phyloP scores from a whole-genome alignment of 2,329 filamentous ascomycete species.

The Fusarium sp. region DNA sequence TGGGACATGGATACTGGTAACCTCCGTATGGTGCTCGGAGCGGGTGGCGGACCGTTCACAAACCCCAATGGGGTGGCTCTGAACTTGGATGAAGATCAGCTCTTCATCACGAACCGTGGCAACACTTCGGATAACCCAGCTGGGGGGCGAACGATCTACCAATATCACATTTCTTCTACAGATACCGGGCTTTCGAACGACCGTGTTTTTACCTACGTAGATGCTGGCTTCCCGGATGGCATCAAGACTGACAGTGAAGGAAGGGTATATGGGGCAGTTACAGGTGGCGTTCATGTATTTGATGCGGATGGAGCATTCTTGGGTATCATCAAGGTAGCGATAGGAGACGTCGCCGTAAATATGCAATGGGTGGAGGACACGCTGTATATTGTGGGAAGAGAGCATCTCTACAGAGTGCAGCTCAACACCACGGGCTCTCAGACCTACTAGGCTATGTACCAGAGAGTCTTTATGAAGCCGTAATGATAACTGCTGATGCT shows the following conservation, averaged over 20 bases:
- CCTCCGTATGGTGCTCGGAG: slow-evolving; percentile 22
- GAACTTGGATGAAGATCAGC: slow-evolving; percentile 18
- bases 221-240: slow-evolving; percentile 31
- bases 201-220: slow-evolving; percentile 21
- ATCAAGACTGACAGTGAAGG: slow-evolving; percentile 23
- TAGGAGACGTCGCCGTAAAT: slow-evolving; percentile 24
- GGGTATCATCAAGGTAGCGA: slow-evolving; percentile 20
- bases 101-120: slow-evolving; percentile 31
- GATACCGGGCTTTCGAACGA: neutral
- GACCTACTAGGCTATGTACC: neutral
- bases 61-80: slow-evolving; percentile 32
- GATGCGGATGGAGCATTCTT: slow-evolving; percentile 8
- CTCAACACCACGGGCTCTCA: neutral
- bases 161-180: neutral
- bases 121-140: slow-evolving; percentile 25
- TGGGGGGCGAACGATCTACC: slow-evolving; percentile 28
- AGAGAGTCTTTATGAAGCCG: neutral
- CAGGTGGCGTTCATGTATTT: slow-evolving; percentile 11
- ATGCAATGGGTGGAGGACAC: slow-evolving; percentile 27
- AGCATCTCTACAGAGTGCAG: slow-evolving; percentile 15
- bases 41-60: slow-evolving; percentile 26
- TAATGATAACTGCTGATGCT: neutral
- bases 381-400: slow-evolving; percentile 20
- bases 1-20: slow-evolving; percentile 22
- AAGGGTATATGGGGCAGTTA: slow-evolving; percentile 20